Evolutionary conservation across 108 stramenopile genomes (phyloP).

Genomic region (Phaeodactylum tricornutum): DNA sequence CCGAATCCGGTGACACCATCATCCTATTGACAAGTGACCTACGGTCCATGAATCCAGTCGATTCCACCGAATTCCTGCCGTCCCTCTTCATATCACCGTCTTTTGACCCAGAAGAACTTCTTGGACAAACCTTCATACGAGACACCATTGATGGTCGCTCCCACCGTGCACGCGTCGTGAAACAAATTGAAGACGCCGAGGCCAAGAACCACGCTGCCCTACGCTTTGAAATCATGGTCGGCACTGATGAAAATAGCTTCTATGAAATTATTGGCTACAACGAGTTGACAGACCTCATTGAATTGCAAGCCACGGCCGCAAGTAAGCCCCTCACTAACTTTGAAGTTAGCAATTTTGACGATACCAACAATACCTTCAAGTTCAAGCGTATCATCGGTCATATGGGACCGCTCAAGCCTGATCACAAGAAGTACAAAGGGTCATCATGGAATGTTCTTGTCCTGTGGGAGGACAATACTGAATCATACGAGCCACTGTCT

Average conservation of each 20-base stretch:
- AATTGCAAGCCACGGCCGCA: neutral
- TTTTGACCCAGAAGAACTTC: too few species aligned
- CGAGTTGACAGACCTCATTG: constrained; percentile 1
- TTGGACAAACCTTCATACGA: neutral
- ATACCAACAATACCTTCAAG: neutral
- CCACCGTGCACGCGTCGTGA: neutral
- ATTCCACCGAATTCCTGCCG: too few species aligned
- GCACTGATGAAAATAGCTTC: neutral
- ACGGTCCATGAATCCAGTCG: too few species aligned
- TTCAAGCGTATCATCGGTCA: constrained; percentile 7
- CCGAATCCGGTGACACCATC: too few species aligned
- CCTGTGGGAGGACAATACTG: constrained; percentile 17
- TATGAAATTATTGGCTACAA: constrained; percentile 9
- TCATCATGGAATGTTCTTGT: constrained; percentile 19
- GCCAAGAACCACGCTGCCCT: neutral
- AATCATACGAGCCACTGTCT: constrained; percentile 18
- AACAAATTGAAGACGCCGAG: neutral
- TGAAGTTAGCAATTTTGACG: too few species aligned
- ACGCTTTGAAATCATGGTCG: neutral
- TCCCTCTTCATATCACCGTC: too few species aligned
- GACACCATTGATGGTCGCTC: neutral
- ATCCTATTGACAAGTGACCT: too few species aligned
- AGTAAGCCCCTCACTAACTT: too few species aligned
- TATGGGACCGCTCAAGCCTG: constrained; percentile 8
- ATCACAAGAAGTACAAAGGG: constrained; percentile 12